Conservation (phyloP, 768 basidiomycete species). For the Pleurotus citrinopileatus region DNA sequence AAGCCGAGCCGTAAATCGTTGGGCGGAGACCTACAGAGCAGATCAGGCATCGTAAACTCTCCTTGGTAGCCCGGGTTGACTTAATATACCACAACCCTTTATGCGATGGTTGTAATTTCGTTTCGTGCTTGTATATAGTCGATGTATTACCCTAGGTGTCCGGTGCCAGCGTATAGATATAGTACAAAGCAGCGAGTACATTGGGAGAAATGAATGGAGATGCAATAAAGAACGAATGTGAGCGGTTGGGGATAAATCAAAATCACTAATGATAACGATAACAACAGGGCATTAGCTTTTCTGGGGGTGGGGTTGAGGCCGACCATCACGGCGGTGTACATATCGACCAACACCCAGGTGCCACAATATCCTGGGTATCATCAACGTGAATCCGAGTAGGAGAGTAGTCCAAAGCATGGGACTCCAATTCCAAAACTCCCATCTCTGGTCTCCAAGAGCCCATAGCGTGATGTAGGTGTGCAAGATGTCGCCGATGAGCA, state of each 20-base stretch:
- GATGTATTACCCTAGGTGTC: not conserved
- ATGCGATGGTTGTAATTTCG: slow-evolving; percentile 17
- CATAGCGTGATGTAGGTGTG: slow-evolving; percentile 70
- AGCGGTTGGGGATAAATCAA: not conserved
- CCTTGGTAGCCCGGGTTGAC: slow-evolving; percentile 41
- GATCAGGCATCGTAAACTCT: slow-evolving; percentile 66
- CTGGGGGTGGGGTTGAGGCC: not conserved
- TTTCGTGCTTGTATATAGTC: slow-evolving; percentile 16
- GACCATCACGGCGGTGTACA: slow-evolving; percentile 60
- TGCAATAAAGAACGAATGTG: not conserved
- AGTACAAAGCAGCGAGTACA: not conserved
- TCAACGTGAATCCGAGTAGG: slow-evolving; percentile 55
- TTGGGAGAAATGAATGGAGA: not conserved
- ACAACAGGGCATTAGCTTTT: not conserved
- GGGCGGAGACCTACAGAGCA: slow-evolving; percentile 39
- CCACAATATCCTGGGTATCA: slow-evolving; percentile 74
- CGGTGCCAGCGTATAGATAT: not conserved
- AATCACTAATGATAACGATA: not conserved
- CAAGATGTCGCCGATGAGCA: slow-evolving; percentile 65
- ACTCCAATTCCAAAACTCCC: slow-evolving; percentile 60
- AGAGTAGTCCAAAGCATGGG: slow-evolving; percentile 71
- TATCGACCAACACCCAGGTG: slow-evolving; percentile 75
- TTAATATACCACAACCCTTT: no score
- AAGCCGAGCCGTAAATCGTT: slow-evolving; percentile 78
- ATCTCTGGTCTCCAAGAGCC: slow-evolving; percentile 71